Percentiles rank a stretch among this genome's conserved stretches.
These are phyloP conservation scores for Sclerotinia nivalis DNA, from an alignment of 2,329 filamentous ascomycete species.

Conservation along the genomic window DNA sequence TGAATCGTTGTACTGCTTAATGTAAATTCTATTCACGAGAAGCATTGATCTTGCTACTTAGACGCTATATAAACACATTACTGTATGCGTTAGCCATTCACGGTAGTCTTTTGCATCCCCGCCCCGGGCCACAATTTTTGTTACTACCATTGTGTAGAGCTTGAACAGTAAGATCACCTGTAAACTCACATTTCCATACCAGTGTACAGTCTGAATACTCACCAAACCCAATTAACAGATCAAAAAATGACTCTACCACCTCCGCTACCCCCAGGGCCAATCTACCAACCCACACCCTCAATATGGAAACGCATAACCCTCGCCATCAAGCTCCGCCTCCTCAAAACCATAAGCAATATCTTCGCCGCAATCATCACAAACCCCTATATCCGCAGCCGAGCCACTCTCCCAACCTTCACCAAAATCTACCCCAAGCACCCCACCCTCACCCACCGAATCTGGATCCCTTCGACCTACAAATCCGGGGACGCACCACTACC, in stretches of 20 bases:
- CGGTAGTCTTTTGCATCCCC: background rate
- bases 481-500: conserved; percentile 15
- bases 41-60: background rate
- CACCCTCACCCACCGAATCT: conserved; percentile 20
- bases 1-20: background rate
- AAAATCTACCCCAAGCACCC: conserved; percentile 23
- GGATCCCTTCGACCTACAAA: conserved; percentile 16
- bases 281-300: background rate
- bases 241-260: background rate
- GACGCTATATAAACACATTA: background rate
- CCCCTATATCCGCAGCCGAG: background rate
- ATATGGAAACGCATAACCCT: background rate
- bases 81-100: background rate
- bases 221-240: background rate
- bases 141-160: background rate
- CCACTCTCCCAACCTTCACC: conserved; percentile 16
- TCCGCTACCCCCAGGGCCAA: background rate
- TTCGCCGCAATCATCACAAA: background rate
- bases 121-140: background rate
- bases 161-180: too few relatives aligned
- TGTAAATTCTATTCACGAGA: background rate
- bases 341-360: background rate
- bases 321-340: background rate
- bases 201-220: background rate
- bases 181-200: background rate